phyloP scores from a whole-genome alignment of 208 protist species.

The Leishmania turanica region DNA sequence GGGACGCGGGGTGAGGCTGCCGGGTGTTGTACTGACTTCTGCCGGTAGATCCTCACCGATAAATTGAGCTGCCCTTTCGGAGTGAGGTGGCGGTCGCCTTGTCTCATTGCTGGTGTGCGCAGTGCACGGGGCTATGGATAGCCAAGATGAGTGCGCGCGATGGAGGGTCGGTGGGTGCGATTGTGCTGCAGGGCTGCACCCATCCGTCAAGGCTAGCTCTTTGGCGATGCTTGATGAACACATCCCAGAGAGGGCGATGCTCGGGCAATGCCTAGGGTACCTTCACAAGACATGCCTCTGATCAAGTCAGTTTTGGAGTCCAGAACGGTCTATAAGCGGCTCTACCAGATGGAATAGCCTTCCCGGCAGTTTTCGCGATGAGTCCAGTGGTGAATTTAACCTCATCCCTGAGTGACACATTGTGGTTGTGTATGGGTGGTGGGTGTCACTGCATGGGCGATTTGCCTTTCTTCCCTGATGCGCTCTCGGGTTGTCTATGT shows the following conservation, averaged over 20 bases:
- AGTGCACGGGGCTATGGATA: not conserved
- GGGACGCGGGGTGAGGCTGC: not conserved
- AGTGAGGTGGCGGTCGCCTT: not conserved
- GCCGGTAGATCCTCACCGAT: not conserved
- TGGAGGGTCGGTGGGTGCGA: not conserved
- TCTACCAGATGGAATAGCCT: not conserved
- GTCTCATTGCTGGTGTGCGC: not conserved
- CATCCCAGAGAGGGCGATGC: not conserved
- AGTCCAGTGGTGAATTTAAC: not conserved
- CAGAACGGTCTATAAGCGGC: not conserved
- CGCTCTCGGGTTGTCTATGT: not conserved
- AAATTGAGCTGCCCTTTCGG: not conserved
- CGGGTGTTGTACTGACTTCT: not conserved
- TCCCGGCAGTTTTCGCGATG: not conserved
- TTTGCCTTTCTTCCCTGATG: not conserved
- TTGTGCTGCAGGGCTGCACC: not conserved
- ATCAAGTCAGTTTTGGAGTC: not conserved
- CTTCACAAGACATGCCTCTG: not conserved
- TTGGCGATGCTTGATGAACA: not conserved
- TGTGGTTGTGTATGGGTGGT: not conserved
- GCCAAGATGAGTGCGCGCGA: not conserved
- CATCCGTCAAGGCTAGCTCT: not conserved
- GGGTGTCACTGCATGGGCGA: not conserved
- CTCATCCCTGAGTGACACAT: not conserved
- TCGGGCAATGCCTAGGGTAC: too few species aligned